Base-by-base conservation (phyloP, 345 rosid species). In the Ceriops tagal region DNA sequence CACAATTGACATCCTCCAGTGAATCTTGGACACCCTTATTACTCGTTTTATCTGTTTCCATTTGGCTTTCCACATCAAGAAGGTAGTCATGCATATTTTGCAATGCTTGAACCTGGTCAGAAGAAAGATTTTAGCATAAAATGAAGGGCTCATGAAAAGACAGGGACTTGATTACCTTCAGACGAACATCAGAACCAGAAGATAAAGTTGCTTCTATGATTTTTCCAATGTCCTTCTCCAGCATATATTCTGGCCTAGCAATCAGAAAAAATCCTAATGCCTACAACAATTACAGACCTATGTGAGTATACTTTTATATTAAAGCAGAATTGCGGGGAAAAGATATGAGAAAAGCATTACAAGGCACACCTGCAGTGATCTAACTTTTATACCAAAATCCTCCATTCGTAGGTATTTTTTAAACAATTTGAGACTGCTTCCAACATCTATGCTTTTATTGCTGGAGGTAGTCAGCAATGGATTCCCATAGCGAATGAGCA, bases 21-120 rank as follows among this genome's bases (percentile, higher is more conserved):
- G 85, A 66, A 75, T 73, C 57, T 68, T 75, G 58, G 68, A 72
- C 82, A 15, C 27, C 79, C 74, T 73, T 76, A 74, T 79, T 75
- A 75, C 62, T 62, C 61, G 69, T 79, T 78, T 86, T 87, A 62
- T 88, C 96, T 4, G 84, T 76, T 79, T 77, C 97, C 92, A 96
- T 76, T 85, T 89, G 89, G 81, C 86, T 90, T 87, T 96, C 99
- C 66, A 91, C 91, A 74, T 96, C 98, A 71, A 96, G 89, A 82
- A 96, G 99, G 84, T 89, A 96, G 52, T 96, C 99, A 53, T 83
- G 88, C 85, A 96, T 73, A 74, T 92, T 92, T 80, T 96, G 99
- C 75, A 96, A 73, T 28, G 88, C 86, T 85, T 96, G 98, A 86
- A 92, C 82, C 99, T 96, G 96, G 67, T 72, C 34, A 72, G 69